Evolutionary conservation across 805 yeast species (phyloP), one percentile per base, ranked within the genome.

Genomic region (Metschnikowia colocasiae): DNA sequence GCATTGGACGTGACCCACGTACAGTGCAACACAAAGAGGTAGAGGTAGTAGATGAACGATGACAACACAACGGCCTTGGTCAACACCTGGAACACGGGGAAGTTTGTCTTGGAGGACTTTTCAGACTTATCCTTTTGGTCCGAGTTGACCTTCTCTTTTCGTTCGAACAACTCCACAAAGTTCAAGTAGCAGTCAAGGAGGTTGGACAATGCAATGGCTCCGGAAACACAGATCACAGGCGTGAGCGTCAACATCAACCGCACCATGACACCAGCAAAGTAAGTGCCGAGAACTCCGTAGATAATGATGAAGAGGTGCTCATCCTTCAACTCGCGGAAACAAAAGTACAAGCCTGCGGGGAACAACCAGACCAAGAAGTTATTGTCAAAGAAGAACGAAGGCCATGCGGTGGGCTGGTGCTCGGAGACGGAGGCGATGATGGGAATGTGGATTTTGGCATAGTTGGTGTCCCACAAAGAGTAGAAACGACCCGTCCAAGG

Each of bases 371-470:
- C 87, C 69, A 94, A 76, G 76, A 92, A 80, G 60, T 83, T 87
- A 43, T 94, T 84, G 67, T 94, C 99, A 64, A 92, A 88, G 79
- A 89, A 94, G 67, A 94, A 95, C 10, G 97, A 82, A 9, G 98
- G 96, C 99, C 99, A 94, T 3, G 99, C 96, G n/a, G 98, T 92
- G 50, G 99, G 99, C 76, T 94, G 99, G 75, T 94, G 99, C 73
- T 94, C 99, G 12, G 97, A 88, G 32, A 94, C 99, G 3, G 97
- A 91, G 1, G 99, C 99, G 69, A 94, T 94, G 63, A 94, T 94
- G 38, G 99, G 99, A 60, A 94, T 94, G 65, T 94, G 99, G 56
- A 94, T 87, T 74, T 91, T 92, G 53, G 99, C 99, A 62, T 95
- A 94, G 66, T 80, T 85, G 4, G 99, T 94, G 66, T 94, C 99